phyloP scores from a whole-genome alignment of 805 yeast species.

The Barnettozyma sucrosica region DNA sequence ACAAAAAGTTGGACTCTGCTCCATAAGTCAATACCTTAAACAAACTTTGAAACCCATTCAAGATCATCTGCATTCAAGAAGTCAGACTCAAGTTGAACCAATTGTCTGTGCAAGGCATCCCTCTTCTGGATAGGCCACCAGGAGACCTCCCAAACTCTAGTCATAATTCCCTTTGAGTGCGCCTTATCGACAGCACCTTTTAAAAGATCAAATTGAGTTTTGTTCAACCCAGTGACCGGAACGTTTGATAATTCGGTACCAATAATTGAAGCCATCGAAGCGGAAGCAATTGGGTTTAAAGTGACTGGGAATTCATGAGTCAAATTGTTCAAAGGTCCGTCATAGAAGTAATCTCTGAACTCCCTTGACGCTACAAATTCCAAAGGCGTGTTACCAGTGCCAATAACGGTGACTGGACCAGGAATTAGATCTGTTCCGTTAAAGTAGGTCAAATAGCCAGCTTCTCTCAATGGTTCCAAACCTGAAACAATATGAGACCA shows the following conservation, averaged over 20 bases:
- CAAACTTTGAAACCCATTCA: conserved; percentile 28
- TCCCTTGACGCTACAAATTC: conserved; percentile 28
- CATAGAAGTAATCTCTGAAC: conserved; percentile 39
- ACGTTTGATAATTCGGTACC: conserved; percentile 9
- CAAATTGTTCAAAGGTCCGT: conserved; percentile 40
- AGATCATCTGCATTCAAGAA: conserved; percentile 65
- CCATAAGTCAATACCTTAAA: neutral
- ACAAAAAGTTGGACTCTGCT: too few relatives aligned
- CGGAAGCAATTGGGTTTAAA: conserved; percentile 38
- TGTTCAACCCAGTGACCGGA: conserved; percentile 29
- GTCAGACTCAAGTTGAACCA: conserved; percentile 47
- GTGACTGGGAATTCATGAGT: conserved; percentile 22
- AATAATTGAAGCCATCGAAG: conserved; percentile 33
- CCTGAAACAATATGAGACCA: conserved; percentile 43
- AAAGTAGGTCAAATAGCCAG: conserved; percentile 45
- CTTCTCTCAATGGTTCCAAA: conserved; percentile 46
- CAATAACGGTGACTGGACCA: conserved; percentile 59
- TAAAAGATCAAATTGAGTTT: conserved; percentile 30
- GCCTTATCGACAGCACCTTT: conserved; percentile 33
- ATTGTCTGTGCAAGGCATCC: conserved; percentile 43
- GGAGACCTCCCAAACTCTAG: conserved; percentile 71
- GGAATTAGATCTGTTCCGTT: conserved; percentile 30
- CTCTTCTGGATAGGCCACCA: conserved; percentile 56
- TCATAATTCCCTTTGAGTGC: conserved; percentile 45
- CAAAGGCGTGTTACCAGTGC: conserved; percentile 65